Evolutionary conservation across 306 rosid genomes (phyloP).

Genomic region (Corylus avellana): DNA sequence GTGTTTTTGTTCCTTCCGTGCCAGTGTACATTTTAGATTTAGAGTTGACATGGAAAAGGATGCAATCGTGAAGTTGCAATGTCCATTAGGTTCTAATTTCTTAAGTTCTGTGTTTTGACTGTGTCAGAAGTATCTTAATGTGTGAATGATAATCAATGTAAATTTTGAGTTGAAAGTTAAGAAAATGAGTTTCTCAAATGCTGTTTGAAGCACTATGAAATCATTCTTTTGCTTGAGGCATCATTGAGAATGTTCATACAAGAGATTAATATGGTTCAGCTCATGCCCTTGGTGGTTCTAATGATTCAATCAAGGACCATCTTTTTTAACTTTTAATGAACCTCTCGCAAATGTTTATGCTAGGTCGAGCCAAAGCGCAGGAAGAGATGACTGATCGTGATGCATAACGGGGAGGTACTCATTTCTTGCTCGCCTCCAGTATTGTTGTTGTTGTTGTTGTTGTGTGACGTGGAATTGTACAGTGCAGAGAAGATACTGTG

Average conservation of each 20-base stretch:
- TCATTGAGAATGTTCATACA: background rate
- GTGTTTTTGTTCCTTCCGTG: background rate
- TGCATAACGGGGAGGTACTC: slow-evolving; percentile 38
- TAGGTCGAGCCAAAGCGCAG: slow-evolving; percentile 62
- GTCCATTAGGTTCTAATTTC: background rate
- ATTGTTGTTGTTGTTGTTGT: slow-evolving; percentile 9
- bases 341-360: slow-evolving; percentile 8
- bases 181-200: background rate
- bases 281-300: slow-evolving; percentile 1
- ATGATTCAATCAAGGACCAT: slow-evolving; percentile 7
- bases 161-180: background rate
- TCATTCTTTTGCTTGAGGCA: background rate
- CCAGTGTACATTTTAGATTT: background rate
- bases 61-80: background rate
- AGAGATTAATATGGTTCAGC: background rate
- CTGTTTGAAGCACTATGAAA: background rate
- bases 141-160: background rate
- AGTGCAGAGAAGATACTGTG: slow-evolving; percentile 58
- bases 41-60: background rate
- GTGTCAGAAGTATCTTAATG: background rate
- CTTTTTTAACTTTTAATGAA: background rate
- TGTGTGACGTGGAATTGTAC: slow-evolving; percentile 52
- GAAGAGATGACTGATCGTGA: slow-evolving; percentile 50
- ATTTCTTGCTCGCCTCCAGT: slow-evolving; percentile 35
- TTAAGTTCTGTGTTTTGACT: background rate